Percentiles rank a stretch among this genome's conserved stretches.
phyloP scores from a whole-genome alignment of 345 rosid genomes.

The Anacardium occidentale region DNA sequence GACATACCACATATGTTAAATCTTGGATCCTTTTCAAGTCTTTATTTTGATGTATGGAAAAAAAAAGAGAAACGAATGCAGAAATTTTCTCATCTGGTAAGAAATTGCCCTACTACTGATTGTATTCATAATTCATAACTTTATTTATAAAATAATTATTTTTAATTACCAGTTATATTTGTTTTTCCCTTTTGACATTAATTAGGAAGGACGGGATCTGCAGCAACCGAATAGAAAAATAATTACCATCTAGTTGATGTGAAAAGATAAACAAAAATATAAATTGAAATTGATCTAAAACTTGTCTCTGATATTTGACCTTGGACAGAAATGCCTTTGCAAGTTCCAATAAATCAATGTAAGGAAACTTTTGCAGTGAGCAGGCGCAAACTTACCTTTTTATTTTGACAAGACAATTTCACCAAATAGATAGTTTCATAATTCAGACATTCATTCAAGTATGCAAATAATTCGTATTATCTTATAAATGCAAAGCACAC shows the following conservation, averaged over 20 bases:
- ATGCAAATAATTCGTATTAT: too few relatives aligned
- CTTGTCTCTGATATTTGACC: conserved; percentile 22
- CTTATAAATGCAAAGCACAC: too few relatives aligned
- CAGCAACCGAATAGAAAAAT: conserved; percentile 3
- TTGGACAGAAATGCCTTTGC: conserved; percentile 31
- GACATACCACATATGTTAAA: too few relatives aligned
- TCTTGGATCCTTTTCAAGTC: too few relatives aligned
- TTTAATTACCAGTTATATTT: conserved; percentile 14
- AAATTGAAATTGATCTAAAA: not conserved
- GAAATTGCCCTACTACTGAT: not conserved
- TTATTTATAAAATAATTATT: not conserved
- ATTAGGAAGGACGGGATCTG: conserved; percentile 32
- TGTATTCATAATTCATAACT: not conserved
- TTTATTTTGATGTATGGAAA: not conserved
- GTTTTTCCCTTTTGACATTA: conserved; percentile 24
- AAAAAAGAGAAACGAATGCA: not conserved
- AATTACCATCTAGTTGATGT: not conserved
- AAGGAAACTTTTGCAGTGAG: conserved; percentile 24
- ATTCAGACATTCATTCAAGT: too few relatives aligned
- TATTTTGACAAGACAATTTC: too few relatives aligned
- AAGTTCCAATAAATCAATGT: conserved; percentile 28
- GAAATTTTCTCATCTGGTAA: not conserved
- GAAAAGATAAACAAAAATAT: not conserved
- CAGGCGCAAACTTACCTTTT: conserved; percentile 33
- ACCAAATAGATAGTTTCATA: too few relatives aligned